Evolutionary conservation across 2,329 filamentous ascomycete species (phyloP), one percentile per base, ranked within the genome.

Genomic region (Fusarium caatingaense): DNA sequence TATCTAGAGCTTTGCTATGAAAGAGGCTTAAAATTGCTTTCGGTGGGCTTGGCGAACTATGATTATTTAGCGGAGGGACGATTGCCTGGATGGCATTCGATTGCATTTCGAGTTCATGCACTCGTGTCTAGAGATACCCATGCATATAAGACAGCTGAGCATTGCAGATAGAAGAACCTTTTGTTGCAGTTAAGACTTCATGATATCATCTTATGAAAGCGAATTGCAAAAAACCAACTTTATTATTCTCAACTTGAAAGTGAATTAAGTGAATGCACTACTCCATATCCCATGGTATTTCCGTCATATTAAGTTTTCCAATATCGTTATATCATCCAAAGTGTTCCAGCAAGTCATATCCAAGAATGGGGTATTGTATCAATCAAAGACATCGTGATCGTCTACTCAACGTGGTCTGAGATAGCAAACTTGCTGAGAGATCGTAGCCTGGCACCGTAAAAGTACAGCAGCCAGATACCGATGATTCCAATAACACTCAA

Each of bases 401-500:
- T 44, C 47, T 63, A 72, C 59, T 72, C 71, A 18, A 62, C 63
- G 13, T 61, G 61, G 15, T 72, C 69, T 20, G 76, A 82, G 45
- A 81, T 74, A 16, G 88, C 86, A 79, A 90, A 91, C 76, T 83
- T 86, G 77, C 86, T 89, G 75, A 86, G 80, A 9, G 84, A 80
- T 63, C 89, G 83, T 63, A 91, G 76, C 51, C 76, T 80, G 25
- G 83, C 85, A 5, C 88, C 88, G 63, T 80, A 88, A 68, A 85
- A 86, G 78, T 85, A 91, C 60, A 91, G 78, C 44, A 84, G 77
- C 80, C 84, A 90, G 46, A 92, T 87, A 16, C 88, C 88, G n/a
- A 85, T 66, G 65, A 88, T 85, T 27, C 85, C 85, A 53, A 87
- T 83, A 18, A 83, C 80, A 58, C 83, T 85, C 50, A 88, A 73